Percentiles rank a stretch among this genome's conserved stretches.
Evolutionary conservation across 1,139 yeast genomes (phyloP).

Genomic region (Scheffersomyces lignicola): DNA sequence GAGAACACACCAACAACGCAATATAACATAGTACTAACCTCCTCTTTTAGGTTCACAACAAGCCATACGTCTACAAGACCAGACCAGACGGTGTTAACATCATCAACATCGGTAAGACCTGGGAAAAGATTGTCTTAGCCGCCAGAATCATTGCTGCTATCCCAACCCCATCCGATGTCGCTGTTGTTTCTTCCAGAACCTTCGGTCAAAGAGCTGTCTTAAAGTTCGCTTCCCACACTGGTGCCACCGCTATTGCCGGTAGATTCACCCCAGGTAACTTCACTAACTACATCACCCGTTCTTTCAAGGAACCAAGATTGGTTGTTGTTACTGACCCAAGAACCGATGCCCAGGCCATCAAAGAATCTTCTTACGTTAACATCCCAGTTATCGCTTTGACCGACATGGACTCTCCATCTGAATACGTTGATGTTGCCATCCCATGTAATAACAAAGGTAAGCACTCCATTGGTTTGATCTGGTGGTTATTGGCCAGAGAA

Average conservation of each 20-base stretch:
- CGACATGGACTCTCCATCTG: conserved; percentile 99
- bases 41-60: conserved; percentile 82
- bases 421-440: conserved; percentile 98
- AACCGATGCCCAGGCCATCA: conserved; percentile 99
- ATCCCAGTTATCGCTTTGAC: conserved; percentile 99
- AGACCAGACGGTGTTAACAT: conserved; percentile 99
- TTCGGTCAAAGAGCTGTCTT: conserved; percentile 99
- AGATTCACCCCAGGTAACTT: conserved; percentile 99
- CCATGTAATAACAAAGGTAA: conserved; percentile 99
- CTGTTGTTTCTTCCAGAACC: conserved; percentile 98
- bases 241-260: conserved; percentile 99
- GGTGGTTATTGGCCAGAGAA: conserved; percentile 99
- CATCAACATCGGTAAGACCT: conserved; percentile 98
- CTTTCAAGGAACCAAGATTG: conserved; percentile 99
- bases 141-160: conserved; percentile 99
- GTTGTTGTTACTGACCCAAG: conserved; percentile 99
- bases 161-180: conserved; percentile 98
- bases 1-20: too few relatives aligned
- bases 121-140: conserved; percentile 99
- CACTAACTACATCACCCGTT: conserved; percentile 99
- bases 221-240: conserved; percentile 99
- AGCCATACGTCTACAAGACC: conserved; percentile 98
- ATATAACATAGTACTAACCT: too few relatives aligned
- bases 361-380: conserved; percentile 99
- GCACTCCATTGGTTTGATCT: conserved; percentile 99